Conservation (phyloP, 306 rosid genomes). For the Prunus armeniaca region DNA sequence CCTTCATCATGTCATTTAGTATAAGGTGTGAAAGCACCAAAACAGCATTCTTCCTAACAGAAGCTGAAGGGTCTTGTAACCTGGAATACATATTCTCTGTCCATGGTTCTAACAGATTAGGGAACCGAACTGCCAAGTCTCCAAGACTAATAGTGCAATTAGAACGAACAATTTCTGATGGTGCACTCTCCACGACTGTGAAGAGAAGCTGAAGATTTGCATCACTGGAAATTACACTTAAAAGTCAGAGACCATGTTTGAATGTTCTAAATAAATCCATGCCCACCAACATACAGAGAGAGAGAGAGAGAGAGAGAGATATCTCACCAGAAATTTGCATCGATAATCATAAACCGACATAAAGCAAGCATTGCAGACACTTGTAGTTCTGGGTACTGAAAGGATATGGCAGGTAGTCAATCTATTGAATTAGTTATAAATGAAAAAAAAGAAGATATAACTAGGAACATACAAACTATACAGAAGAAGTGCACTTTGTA, state of each 20-base stretch:
- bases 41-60: conserved; percentile 94
- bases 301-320: conserved; percentile 16
- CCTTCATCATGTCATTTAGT: conserved; percentile 99
- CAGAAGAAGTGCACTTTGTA: neutral
- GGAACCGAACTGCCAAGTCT: conserved; percentile 93
- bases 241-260: conserved; percentile 19
- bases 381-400: conserved; percentile 92
- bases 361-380: conserved; percentile 95
- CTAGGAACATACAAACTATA: neutral
- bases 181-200: conserved; percentile 79
- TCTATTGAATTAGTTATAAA: conserved; percentile 4
- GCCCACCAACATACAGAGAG: neutral
- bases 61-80: conserved; percentile 61
- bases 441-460: neutral
- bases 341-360: conserved; percentile 90
- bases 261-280: neutral
- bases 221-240: conserved; percentile 45
- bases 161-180: conserved; percentile 87
- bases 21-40: conserved; percentile 98
- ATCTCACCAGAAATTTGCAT: conserved; percentile 86
- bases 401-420: conserved; percentile 7
- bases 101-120: conserved; percentile 96
- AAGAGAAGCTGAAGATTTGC: conserved; percentile 95
- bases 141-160: conserved; percentile 92
- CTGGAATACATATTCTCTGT: conserved; percentile 93